Percentiles rank a stretch among this genome's conserved stretches.
Evolutionary conservation across 768 basidiomycete species (phyloP).

Genomic region (Cystofilobasidium capitatum): DNA sequence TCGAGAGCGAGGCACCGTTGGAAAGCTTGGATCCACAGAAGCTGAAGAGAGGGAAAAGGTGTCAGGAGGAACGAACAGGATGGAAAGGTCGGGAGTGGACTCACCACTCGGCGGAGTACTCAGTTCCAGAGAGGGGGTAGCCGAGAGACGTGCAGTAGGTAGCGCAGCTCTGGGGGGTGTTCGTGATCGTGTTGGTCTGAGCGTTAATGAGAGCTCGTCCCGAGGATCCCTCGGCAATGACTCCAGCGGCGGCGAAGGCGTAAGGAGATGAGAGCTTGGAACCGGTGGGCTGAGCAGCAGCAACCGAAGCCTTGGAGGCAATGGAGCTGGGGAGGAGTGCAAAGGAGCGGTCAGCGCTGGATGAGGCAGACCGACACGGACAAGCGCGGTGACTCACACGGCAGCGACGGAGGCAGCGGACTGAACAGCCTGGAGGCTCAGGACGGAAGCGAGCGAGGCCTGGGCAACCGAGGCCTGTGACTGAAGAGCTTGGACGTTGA

Average conservation of each 20-base stretch:
- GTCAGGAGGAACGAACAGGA: neutral
- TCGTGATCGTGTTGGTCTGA: constrained; percentile 25
- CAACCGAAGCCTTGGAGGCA: neutral
- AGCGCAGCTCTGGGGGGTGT: constrained; percentile 32
- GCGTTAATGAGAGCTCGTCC: constrained; percentile 31
- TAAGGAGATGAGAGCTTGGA: too few relatives aligned
- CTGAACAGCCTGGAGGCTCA: neutral
- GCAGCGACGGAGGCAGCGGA: neutral
- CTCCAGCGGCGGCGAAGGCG: too few relatives aligned
- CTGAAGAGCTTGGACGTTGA: neutral
- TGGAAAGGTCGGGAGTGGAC: neutral
- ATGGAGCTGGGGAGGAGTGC: neutral
- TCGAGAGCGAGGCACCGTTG: neutral
- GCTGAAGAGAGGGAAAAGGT: neutral
- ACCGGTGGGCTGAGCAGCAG: too few relatives aligned
- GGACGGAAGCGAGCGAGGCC: neutral
- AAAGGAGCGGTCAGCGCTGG: too few relatives aligned
- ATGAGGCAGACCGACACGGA: neutral
- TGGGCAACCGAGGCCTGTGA: neutral
- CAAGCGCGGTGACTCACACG: too few relatives aligned
- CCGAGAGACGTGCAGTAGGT: constrained; percentile 30
- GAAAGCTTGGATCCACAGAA: neutral
- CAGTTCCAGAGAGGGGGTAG: constrained; percentile 30
- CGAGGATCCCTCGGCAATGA: constrained; percentile 10
- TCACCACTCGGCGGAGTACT: constrained; percentile 28